These are phyloP conservation scores for Hypholoma sublateritium DNA, from an alignment of 768 basidiomycete genomes.

Conservation along the genomic window DNA sequence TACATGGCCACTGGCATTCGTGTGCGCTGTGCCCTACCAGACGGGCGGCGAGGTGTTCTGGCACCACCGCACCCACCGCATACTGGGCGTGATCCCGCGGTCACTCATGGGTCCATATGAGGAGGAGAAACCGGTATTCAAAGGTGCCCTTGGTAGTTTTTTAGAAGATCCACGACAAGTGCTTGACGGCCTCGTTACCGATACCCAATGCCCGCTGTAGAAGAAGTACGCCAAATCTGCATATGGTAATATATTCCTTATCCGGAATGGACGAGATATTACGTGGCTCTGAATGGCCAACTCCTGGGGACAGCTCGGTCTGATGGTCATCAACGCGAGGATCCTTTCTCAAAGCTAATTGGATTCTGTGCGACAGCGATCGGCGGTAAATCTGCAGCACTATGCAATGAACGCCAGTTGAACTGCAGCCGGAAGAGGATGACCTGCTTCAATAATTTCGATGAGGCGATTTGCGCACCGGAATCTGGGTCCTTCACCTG, in stretches of 20 bases:
- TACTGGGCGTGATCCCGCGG: conserved; percentile 70
- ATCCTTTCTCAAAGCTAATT: too few species aligned
- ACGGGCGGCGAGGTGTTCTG: conserved; percentile 91
- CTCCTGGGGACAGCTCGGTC: too few species aligned
- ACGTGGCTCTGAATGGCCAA: too few species aligned
- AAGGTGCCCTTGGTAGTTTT: conserved; percentile 41
- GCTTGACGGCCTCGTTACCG: not conserved
- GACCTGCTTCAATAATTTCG: too few species aligned
- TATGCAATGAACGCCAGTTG: too few species aligned
- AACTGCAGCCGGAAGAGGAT: too few species aligned
- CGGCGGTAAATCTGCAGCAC: too few species aligned
- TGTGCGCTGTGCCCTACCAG: conserved; percentile 70
- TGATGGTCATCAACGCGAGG: too few species aligned
- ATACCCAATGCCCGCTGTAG: not conserved
- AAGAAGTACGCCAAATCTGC: not conserved
- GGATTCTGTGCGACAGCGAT: too few species aligned
- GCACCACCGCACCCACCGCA: conserved; percentile 78
- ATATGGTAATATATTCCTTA: not conserved
- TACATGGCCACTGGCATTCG: conserved; percentile 86
- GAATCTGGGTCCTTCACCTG: too few species aligned
- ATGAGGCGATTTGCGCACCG: too few species aligned
- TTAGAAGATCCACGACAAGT: too few species aligned
- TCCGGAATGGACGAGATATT: not conserved
- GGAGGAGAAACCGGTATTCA: conserved; percentile 35
- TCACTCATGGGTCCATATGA: conserved; percentile 60